phyloP scores from a whole-genome alignment of 176 grass and related monocot genomes.

The Aegilops tauschii region DNA sequence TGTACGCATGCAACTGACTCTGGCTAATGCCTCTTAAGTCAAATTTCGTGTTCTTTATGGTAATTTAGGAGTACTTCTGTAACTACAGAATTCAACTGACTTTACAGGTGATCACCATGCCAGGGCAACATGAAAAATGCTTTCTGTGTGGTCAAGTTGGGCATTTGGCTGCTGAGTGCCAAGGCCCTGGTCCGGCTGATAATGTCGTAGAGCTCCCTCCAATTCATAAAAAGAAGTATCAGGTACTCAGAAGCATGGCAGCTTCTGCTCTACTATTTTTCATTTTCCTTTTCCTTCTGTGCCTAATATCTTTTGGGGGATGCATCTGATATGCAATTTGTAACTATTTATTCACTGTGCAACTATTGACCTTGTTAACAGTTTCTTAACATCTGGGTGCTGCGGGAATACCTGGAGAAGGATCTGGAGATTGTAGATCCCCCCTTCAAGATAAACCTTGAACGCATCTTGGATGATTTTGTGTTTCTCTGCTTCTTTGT shows the following conservation, averaged over 20 bases:
- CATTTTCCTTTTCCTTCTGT: not conserved
- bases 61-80: conserved; percentile 41
- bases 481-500: conserved; percentile 99
- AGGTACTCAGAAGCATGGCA: conserved; percentile 46
- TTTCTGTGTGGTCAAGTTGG: conserved; percentile 82
- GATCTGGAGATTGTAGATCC: conserved; percentile 87
- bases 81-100: conserved; percentile 57
- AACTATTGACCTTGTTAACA: conserved; percentile 47
- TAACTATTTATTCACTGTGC: conserved; percentile 19
- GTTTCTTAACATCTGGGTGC: conserved; percentile 96
- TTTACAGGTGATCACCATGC: conserved; percentile 91
- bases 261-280: conserved; percentile 1
- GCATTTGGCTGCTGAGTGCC: conserved; percentile 95
- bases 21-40: conserved; percentile 1
- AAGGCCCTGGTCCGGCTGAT: conserved; percentile 51
- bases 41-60: conserved; percentile 13
- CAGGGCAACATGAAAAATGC: conserved; percentile 98
- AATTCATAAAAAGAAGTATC: conserved; percentile 99
- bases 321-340: not conserved
- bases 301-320: not conserved
- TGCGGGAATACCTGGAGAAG: conserved; percentile 92
- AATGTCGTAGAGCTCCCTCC: conserved; percentile 66
- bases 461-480: conserved; percentile 96
- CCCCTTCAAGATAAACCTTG: conserved; percentile 92
- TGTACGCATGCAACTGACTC: not conserved